These are phyloP conservation scores for Dictyostelium brefeldianum DNA, from an alignment of 78 protist genomes.

Conservation along the genomic window DNA sequence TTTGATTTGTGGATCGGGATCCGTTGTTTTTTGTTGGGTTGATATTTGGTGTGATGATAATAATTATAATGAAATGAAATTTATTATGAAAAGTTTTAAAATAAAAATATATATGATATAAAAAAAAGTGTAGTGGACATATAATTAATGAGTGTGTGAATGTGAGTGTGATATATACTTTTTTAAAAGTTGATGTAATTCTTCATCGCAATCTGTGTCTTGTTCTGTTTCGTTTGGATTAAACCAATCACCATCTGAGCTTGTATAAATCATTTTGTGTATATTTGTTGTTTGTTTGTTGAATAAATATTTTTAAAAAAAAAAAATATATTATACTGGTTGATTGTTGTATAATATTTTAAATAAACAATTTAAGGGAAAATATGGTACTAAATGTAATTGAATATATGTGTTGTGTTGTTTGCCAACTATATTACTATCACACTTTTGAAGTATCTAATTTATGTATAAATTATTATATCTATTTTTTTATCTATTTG, in stretches of 20 bases:
- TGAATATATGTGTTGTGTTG: too few relatives aligned
- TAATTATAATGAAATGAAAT: too few relatives aligned
- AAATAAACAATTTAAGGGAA: background rate
- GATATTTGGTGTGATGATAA: too few relatives aligned
- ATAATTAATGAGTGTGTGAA: background rate
- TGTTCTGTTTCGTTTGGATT: conserved; percentile 29
- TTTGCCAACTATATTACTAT: too few relatives aligned
- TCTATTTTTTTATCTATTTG: too few relatives aligned
- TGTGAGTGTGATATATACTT: background rate
- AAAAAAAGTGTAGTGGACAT: background rate
- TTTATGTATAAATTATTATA: too few relatives aligned
- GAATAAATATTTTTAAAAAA: background rate
- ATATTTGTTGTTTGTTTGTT: background rate
- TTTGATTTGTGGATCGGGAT: background rate
- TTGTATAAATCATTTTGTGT: conserved; percentile 2
- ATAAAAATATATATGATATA: background rate
- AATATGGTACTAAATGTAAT: too few relatives aligned
- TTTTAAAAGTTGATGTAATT: conserved; percentile 24
- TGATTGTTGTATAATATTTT: conserved; percentile 1
- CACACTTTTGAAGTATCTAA: too few relatives aligned
- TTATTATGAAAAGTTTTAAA: background rate
- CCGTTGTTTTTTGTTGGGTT: background rate
- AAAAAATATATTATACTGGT: background rate
- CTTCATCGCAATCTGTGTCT: conserved; percentile 9
- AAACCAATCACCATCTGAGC: conserved; percentile 10